Percentiles rank a stretch among this genome's conserved stretches.
Evolutionary conservation across 2,329 filamentous ascomycete genomes (phyloP).

Genomic region (Nectriaceae sp.): DNA sequence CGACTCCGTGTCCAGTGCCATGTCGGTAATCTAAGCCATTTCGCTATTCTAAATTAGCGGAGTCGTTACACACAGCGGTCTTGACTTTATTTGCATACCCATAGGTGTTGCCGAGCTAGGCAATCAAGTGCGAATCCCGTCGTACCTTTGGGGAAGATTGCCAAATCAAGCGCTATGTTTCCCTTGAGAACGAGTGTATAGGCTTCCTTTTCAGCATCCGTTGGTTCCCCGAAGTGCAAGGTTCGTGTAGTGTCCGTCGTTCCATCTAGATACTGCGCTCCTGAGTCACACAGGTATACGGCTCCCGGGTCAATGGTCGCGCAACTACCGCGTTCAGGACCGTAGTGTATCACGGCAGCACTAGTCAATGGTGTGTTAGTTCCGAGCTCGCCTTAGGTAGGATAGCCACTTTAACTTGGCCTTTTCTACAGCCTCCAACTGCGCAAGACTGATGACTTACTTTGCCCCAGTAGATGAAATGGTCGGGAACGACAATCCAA

Average conservation of each 20-base stretch:
- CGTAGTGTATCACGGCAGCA: constrained; percentile 95
- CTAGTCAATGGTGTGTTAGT: constrained; percentile 46
- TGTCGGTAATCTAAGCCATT: constrained; percentile 92
- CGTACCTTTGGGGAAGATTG: constrained; percentile 91
- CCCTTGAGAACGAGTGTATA: constrained; percentile 96
- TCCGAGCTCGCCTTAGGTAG: neutral
- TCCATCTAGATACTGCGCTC: constrained; percentile 93
- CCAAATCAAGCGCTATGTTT: constrained; percentile 83
- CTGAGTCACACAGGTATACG: constrained; percentile 95
- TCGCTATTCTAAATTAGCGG: constrained; percentile 30
- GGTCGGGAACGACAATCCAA: constrained; percentile 90
- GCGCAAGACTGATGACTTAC: constrained; percentile 42
- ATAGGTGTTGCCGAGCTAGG: constrained; percentile 86
- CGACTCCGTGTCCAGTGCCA: constrained; percentile 93
- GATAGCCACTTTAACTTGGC: too few species aligned
- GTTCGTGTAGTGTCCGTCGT: constrained; percentile 96
- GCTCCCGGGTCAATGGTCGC: constrained; percentile 79
- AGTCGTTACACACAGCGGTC: neutral
- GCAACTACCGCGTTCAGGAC: constrained; percentile 80
- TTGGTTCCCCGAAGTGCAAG: constrained; percentile 85
- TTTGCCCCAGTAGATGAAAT: constrained; percentile 91
- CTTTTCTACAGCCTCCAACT: too few species aligned
- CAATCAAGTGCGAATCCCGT: constrained; percentile 90
- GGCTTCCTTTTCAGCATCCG: constrained; percentile 79
- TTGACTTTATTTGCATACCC: constrained; percentile 48